Conservation (phyloP, 345 rosid genomes). For the Noccaea caerulescens region DNA sequence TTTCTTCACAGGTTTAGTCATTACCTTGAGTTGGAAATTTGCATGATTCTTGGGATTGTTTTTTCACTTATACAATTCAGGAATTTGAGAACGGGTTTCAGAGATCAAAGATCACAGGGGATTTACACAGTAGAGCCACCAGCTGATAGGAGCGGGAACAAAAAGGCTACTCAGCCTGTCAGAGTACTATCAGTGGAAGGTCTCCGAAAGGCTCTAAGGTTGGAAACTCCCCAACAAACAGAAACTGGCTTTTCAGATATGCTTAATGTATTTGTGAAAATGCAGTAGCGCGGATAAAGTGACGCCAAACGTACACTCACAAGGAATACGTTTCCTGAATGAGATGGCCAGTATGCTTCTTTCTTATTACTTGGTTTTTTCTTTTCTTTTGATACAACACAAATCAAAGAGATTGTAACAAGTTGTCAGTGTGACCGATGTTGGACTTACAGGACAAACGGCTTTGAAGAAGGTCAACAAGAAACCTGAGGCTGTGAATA, state of each 20-base stretch:
- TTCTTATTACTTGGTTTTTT: not conserved
- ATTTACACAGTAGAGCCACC: slow-evolving; percentile 70
- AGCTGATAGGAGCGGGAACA: slow-evolving; percentile 49
- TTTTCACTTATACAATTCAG: slow-evolving; percentile 38
- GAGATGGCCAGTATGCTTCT: slow-evolving; percentile 69
- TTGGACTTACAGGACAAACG: slow-evolving; percentile 50
- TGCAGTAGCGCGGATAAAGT: slow-evolving; percentile 84
- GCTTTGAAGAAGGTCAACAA: slow-evolving; percentile 45
- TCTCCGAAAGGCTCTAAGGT: slow-evolving; percentile 85
- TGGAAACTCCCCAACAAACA: slow-evolving; percentile 20
- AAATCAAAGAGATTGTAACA: not conserved
- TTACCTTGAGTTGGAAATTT: not conserved
- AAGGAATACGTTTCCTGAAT: slow-evolving; percentile 87
- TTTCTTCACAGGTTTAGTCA: not conserved
- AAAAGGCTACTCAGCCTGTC: slow-evolving; percentile 56
- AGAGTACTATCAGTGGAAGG: slow-evolving; percentile 76
- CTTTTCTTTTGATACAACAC: slow-evolving; percentile 12
- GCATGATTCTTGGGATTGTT: not conserved
- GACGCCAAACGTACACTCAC: slow-evolving; percentile 81
- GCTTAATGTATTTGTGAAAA: slow-evolving; percentile 1
- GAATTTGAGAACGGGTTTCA: slow-evolving; percentile 68
- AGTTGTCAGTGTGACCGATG: slow-evolving; percentile 24
- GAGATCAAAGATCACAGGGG: slow-evolving; percentile 58
- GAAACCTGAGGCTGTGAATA: slow-evolving; percentile 44
- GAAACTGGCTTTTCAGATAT: slow-evolving; percentile 1